phyloP scores from a whole-genome alignment of 2,329 filamentous ascomycete genomes.

The Periconia macrospinosa region DNA sequence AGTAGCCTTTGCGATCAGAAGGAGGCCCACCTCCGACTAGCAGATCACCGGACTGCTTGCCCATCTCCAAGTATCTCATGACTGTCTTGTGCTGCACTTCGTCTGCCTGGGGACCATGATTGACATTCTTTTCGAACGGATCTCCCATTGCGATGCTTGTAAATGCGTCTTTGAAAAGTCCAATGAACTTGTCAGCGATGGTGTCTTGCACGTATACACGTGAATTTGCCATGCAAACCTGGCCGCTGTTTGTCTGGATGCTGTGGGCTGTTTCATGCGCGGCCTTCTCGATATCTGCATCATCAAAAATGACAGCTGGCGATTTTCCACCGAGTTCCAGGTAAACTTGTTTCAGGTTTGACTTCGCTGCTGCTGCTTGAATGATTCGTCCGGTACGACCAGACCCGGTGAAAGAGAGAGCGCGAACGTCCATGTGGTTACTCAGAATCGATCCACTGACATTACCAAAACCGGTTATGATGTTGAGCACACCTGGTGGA shows the following conservation, averaged over 20 bases:
- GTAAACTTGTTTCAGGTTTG: constrained; percentile 83
- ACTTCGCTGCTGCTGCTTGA: constrained; percentile 68
- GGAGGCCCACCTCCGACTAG: constrained; percentile 31
- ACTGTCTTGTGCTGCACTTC: constrained; percentile 55
- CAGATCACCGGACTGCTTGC: constrained; percentile 66
- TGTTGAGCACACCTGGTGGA: constrained; percentile 77
- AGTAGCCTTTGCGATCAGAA: constrained; percentile 35
- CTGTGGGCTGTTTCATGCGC: constrained; percentile 56
- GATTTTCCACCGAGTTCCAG: constrained; percentile 88
- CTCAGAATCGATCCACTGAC: constrained; percentile 77
- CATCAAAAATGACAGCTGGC: constrained; percentile 79
- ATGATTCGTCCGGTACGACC: constrained; percentile 88
- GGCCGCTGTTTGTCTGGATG: constrained; percentile 59
- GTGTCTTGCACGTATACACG: constrained; percentile 60
- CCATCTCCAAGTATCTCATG: constrained; percentile 52
- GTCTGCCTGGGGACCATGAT: constrained; percentile 59
- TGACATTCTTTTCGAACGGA: constrained; percentile 72
- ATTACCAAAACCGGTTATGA: constrained; percentile 76
- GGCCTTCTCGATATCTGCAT: constrained; percentile 76
- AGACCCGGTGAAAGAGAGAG: constrained; percentile 79
- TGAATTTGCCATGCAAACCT: constrained; percentile 63
- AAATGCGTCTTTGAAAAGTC: constrained; percentile 43
- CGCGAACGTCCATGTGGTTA: constrained; percentile 80
- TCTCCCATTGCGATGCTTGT: constrained; percentile 47
- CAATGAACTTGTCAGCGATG: constrained; percentile 51